Evolutionary conservation across 495 filamentous ascomycete species (phyloP), one percentile per base, ranked within the genome.

Genomic region (Annulohypoxylon nitens): DNA sequence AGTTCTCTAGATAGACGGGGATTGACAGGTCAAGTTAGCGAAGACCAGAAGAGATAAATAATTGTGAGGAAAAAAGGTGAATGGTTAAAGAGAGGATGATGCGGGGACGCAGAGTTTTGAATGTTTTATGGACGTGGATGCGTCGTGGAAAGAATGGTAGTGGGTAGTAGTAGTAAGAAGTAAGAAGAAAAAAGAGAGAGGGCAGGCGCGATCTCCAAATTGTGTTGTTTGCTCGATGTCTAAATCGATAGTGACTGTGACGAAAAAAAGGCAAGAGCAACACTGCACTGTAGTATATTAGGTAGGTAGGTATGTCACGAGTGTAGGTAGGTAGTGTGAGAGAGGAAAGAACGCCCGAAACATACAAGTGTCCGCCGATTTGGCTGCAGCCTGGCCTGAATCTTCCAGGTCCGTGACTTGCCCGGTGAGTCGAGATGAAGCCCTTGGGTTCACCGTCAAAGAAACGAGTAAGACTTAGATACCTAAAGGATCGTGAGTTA

Each of bases 391-490:
- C 54, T 58, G 30, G 43, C 18, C 20, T 61, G 61, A 73, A 67
- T 59, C 30, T 67, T 73, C 64, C 26, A 58, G 58, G 41, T 58
- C 36, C 50, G 70, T 64, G 58, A 63, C 68, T 50, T 51, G 43
- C 51, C 41, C 39, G 10, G 25, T 50, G 20, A 14, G 26, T 16
- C 12, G 63, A 41, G 45, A 45, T n/a, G 20, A 61, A 34, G 34
- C 45, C 30, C 33, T 34, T 14, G 34, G 16, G 30, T 30, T 30
- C 30, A 45, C 14, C 10, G 10, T 65, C n/a, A 41, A 54, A 26
- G 30, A 30, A 30, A 30, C 5, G 3, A 4, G 3, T 30, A 30
- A 30, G 30, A 30, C 30, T 30, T 3, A 30, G 30, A 14, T 18
- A 47, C 11, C 14, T 36, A 33, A n/a, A 37, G 7, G 20, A 23